These are phyloP conservation scores for Phytophthora fragariae DNA, from an alignment of 352 stramenopile species.

Conservation along the genomic window DNA sequence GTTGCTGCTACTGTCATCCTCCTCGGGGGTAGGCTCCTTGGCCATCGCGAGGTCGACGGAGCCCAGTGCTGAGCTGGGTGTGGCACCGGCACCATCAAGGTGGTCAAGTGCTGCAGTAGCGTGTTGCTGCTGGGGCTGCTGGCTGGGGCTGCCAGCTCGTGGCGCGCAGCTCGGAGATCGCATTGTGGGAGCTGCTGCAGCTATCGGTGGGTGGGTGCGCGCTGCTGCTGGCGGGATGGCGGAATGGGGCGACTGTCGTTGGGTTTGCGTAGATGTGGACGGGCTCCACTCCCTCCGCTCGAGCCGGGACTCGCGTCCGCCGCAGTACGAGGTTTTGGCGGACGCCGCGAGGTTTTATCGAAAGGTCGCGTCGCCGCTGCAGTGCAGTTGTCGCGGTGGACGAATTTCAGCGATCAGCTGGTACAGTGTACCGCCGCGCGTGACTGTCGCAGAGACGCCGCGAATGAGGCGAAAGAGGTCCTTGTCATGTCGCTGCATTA, in stretches of 20 bases:
- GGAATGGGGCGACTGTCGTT: constrained; percentile 43
- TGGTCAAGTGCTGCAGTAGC: constrained; percentile 8
- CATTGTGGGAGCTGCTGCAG: constrained; percentile 21
- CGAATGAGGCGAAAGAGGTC: constrained; percentile 7
- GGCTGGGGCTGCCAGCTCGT: constrained; percentile 14
- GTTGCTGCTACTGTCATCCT: neutral
- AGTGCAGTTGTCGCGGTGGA: neutral
- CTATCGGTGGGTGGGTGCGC: neutral
- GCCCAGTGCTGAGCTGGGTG: neutral
- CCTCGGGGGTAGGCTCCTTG: constrained; percentile 2
- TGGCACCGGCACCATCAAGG: neutral
- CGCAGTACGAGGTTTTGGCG: constrained; percentile 24
- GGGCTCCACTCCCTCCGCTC: constrained; percentile 31
- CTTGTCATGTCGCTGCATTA: neutral
- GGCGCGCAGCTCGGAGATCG: constrained; percentile 8
- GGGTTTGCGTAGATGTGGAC: constrained; percentile 39
- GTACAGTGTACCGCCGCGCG: constrained; percentile 11
- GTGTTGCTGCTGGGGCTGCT: constrained; percentile 6
- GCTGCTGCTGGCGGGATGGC: constrained; percentile 27
- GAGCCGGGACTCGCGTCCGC: constrained; percentile 2
- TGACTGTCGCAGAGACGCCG: constrained; percentile 31
- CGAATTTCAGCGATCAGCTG: constrained; percentile 10
- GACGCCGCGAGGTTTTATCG: constrained; percentile 27
- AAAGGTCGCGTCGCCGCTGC: constrained; percentile 12
- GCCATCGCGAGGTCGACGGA: constrained; percentile 4